Base-by-base conservation (phyloP, 768 basidiomycete genomes). In the Mycena venus region DNA sequence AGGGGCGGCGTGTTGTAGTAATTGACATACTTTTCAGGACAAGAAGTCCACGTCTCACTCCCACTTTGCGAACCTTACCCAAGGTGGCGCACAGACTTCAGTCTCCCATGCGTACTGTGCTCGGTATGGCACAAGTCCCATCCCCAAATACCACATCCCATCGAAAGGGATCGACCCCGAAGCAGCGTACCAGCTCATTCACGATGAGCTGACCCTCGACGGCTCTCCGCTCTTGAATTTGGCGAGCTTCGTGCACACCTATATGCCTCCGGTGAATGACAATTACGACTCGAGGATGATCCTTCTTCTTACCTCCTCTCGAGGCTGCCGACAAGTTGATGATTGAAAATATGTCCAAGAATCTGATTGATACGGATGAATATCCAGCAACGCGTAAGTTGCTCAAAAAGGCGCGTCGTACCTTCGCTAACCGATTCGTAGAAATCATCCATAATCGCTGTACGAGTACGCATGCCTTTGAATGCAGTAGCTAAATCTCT, bases 321-420 rank as follows among this genome's bases (percentile, higher is more conserved):
- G 73, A 81, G 58, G 82, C 86, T 66, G 90, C 87, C 25, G 85
- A 88, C 73, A 87, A 88, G 71, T 84, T 93, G 36, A 88, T 92
- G 80, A 77, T 84, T 53, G 92, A 93, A 82, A 93, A 93, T 77
- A 85, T 92, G 69, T 86, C 85, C 75, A 93, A 93, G 77, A 94
- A 94, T 80, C 82, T 93, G 21, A 91, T 93, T 29, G 88, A 87
- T 84, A 71, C 36, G 25, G 93, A 93, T 80, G 93, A 94, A 80
- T 94, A 94, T 81, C 92, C 92, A 15, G 88, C 89, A 6, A 90
- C 90, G n/a, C 89, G 89, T 88, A 76, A 34, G 86, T 84, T 40
- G 17, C n/a, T 61, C 21, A 53, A 49, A 62, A 27, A 47, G 2
- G n/a, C 2, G 31, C 10, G 3, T 32, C n/a, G 15, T 38, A n/a